These are phyloP conservation scores for Candida tropicalis DNA, from an alignment of 1,139 yeast species.

Conservation along the genomic window DNA sequence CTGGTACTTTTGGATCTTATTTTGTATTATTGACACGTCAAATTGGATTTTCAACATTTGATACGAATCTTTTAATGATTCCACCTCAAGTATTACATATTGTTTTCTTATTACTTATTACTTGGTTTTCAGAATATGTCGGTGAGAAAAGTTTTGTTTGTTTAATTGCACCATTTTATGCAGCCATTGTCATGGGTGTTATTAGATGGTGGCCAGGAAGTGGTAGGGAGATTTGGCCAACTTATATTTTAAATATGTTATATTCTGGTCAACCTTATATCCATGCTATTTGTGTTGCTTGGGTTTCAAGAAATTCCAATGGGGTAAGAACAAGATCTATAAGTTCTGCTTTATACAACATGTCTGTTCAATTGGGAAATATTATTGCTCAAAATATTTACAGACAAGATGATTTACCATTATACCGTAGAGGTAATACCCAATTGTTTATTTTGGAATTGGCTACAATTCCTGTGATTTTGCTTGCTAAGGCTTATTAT, in stretches of 20 bases:
- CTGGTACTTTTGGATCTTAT: slow-evolving; percentile 35
- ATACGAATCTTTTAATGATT: slow-evolving; percentile 57
- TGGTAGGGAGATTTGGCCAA: slow-evolving; percentile 50
- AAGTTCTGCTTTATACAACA: slow-evolving; percentile 58
- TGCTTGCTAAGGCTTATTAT: slow-evolving; percentile 42
- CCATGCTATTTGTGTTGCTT: slow-evolving; percentile 57
- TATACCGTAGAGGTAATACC: slow-evolving; percentile 56
- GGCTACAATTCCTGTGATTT: slow-evolving; percentile 22
- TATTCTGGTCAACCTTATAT: slow-evolving; percentile 52
- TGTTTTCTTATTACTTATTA: slow-evolving; percentile 36
- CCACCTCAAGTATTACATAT: slow-evolving; percentile 30
- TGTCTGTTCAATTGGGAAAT: slow-evolving; percentile 58
- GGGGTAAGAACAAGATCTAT: slow-evolving; percentile 62
- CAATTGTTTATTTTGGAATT: slow-evolving; percentile 21
- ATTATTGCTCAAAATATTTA: slow-evolving; percentile 57
- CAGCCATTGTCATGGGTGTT: slow-evolving; percentile 42
- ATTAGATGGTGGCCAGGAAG: slow-evolving; percentile 56
- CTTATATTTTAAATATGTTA: slow-evolving; percentile 51
- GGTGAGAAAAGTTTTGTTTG: slow-evolving; percentile 37
- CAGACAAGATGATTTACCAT: slow-evolving; percentile 57
- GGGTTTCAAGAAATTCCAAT: slow-evolving; percentile 64
- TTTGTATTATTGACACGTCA: slow-evolving; percentile 36
- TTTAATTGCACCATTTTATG: slow-evolving; percentile 40
- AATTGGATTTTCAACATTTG: slow-evolving; percentile 58
- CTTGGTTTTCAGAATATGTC: slow-evolving; percentile 43